phyloP scores from a whole-genome alignment of 2,329 filamentous ascomycete genomes.

The Aureobasidium leucospermi region DNA sequence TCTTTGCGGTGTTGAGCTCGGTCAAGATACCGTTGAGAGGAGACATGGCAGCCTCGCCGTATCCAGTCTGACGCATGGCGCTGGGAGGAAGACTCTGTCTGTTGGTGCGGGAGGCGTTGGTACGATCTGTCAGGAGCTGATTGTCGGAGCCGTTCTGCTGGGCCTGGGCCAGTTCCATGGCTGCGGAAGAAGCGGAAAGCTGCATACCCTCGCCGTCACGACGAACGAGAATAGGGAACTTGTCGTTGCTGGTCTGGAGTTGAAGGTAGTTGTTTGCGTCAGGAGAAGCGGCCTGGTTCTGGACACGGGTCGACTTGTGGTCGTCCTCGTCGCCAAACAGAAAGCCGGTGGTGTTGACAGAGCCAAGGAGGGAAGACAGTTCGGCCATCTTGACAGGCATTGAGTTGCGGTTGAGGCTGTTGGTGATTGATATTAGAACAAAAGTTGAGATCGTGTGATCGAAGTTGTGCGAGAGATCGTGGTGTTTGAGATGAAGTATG shows the following conservation, averaged over 20 bases:
- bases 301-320: constrained; percentile 35
- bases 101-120: constrained; percentile 40
- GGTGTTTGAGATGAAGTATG: neutral
- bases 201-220: constrained; percentile 53
- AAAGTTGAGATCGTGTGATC: neutral
- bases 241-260: constrained; percentile 69
- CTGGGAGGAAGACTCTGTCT: constrained; percentile 29
- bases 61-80: constrained; percentile 28
- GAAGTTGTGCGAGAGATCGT: neutral
- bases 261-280: constrained; percentile 64
- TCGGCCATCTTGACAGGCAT: constrained; percentile 64
- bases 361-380: constrained; percentile 54
- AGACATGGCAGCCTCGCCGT: constrained; percentile 28
- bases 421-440: constrained; percentile 10
- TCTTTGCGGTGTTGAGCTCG: constrained; percentile 34
- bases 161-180: constrained; percentile 62
- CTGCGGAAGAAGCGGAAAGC: constrained; percentile 73
- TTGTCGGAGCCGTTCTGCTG: constrained; percentile 18
- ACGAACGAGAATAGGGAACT: constrained; percentile 76
- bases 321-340: constrained; percentile 71
- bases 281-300: constrained; percentile 44
- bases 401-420: constrained; percentile 80
- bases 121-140: constrained; percentile 53
- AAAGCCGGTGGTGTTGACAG: constrained; percentile 78
- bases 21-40: constrained; percentile 32